These are phyloP conservation scores for Aspergillus calidoustus DNA, from an alignment of 2,329 filamentous ascomycete species.

Conservation along the genomic window DNA sequence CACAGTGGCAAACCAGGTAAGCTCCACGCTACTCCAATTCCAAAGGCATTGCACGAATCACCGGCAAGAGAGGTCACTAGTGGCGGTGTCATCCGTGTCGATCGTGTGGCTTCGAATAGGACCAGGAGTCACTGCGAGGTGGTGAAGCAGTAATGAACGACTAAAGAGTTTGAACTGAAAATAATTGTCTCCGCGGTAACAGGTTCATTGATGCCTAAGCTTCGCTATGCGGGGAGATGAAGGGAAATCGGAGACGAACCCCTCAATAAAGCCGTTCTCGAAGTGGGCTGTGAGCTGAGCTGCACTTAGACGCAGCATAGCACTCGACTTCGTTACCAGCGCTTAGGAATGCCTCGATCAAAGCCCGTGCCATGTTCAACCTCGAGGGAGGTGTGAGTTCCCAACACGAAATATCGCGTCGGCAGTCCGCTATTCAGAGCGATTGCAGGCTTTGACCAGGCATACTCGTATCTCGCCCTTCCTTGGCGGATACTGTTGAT, in stretches of 20 bases:
- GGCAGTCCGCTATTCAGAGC: neutral
- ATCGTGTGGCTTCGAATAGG: neutral
- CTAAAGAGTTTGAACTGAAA: neutral
- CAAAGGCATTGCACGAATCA: neutral
- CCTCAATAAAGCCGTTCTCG: neutral
- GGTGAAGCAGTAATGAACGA: neutral
- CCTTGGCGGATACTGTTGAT: neutral
- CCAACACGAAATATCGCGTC: neutral
- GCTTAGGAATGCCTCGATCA: neutral
- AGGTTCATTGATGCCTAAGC: neutral
- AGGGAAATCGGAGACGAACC: neutral
- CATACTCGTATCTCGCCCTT: neutral
- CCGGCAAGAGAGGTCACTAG: too few species aligned
- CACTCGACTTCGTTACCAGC: neutral
- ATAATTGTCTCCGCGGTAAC: neutral
- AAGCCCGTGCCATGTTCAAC: neutral
- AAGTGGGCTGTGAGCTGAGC: too few species aligned
- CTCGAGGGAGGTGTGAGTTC: neutral
- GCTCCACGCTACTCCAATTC: neutral
- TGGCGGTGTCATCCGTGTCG: neutral
- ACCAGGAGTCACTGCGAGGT: neutral
- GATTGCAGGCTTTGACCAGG: neutral
- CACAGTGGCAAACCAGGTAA: neutral
- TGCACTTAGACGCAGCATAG: neutral
- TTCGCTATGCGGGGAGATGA: neutral